Evolutionary conservation across 2,329 filamentous ascomycete genomes (phyloP).

Genomic region (Shiraia bambusicola): DNA sequence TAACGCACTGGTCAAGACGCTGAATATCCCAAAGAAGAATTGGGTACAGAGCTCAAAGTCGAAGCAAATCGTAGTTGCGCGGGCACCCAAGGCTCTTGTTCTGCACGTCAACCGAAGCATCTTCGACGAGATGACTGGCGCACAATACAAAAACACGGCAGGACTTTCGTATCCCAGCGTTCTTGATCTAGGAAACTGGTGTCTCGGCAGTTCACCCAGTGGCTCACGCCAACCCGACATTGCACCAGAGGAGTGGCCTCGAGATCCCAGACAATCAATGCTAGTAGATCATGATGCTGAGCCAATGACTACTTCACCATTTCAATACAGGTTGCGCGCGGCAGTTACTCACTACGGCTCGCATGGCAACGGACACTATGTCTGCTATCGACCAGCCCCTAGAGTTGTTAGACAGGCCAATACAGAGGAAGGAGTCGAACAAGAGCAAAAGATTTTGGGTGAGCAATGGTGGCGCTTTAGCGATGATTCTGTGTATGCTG

Average conservation of each 20-base stretch:
- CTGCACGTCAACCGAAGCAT: slow-evolving; percentile 91
- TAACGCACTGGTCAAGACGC: slow-evolving; percentile 54
- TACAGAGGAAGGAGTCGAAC: slow-evolving; percentile 12
- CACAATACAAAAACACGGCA: slow-evolving; percentile 80
- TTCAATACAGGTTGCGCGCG: slow-evolving; percentile 74
- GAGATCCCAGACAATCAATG: slow-evolving; percentile 72
- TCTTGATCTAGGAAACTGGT: slow-evolving; percentile 83
- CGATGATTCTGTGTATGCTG: slow-evolving; percentile 77
- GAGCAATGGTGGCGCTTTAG: slow-evolving; percentile 86
- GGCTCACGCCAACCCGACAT: slow-evolving; percentile 31
- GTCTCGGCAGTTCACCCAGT: slow-evolving; percentile 61
- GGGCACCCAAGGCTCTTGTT: slow-evolving; percentile 76
- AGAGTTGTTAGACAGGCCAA: slow-evolving; percentile 2
- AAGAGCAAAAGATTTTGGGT: slow-evolving; percentile 19
- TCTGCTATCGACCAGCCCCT: slow-evolving; percentile 79
- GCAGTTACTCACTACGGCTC: slow-evolving; percentile 86
- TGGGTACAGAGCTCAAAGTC: slow-evolving; percentile 81
- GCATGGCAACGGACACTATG: slow-evolving; percentile 94
- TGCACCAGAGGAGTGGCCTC: slow-evolving; percentile 66
- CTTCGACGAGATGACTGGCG: slow-evolving; percentile 80
- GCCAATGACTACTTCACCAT: slow-evolving; percentile 38
- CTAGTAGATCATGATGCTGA: slow-evolving; percentile 57
- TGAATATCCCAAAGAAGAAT: slow-evolving; percentile 58
- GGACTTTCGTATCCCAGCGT: slow-evolving; percentile 72
- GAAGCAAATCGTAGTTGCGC: slow-evolving; percentile 81